A percentile compares a stretch with the other conserved stretches of the same genome.
Evolutionary conservation across 768 basidiomycete genomes (phyloP).

Genomic region (Fomitopsis serialis): DNA sequence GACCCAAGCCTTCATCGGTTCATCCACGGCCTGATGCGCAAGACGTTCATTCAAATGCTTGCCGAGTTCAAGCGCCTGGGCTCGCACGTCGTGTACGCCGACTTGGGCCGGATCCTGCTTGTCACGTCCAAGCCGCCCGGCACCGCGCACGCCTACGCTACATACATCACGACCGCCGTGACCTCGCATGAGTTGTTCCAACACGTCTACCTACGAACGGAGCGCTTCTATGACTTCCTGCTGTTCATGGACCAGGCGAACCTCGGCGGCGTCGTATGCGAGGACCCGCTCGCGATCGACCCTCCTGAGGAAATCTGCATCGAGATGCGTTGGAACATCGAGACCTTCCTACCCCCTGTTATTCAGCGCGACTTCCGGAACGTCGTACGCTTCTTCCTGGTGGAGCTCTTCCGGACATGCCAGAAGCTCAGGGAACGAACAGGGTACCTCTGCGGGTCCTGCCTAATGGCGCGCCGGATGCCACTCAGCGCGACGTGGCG

Average conservation of each 20-base stretch:
- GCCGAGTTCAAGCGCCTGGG: slow-evolving; percentile 96
- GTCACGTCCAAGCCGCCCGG: slow-evolving; percentile 95
- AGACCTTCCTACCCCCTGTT: slow-evolving; percentile 78
- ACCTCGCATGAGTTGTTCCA: slow-evolving; percentile 95
- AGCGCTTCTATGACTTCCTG: slow-evolving; percentile 89
- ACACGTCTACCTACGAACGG: slow-evolving; percentile 81
- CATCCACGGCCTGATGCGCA: slow-evolving; percentile 92
- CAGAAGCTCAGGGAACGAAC: slow-evolving; percentile 52
- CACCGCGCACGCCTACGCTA: slow-evolving; percentile 92
- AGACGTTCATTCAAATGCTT: slow-evolving; percentile 93
- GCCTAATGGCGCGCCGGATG: slow-evolving; percentile 58
- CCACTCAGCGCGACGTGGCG: slow-evolving; percentile 56
- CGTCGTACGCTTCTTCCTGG: slow-evolving; percentile 76
- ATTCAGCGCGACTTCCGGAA: slow-evolving; percentile 73
- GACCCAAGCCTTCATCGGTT: slow-evolving; percentile 93
- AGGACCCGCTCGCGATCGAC: slow-evolving; percentile 66
- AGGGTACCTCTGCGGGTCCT: slow-evolving; percentile 72
- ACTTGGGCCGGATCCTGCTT: slow-evolving; percentile 85
- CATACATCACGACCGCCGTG: slow-evolving; percentile 90
- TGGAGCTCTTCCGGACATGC: slow-evolving; percentile 75
- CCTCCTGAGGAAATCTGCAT: slow-evolving; percentile 64
- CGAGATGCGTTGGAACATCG: slow-evolving; percentile 92
- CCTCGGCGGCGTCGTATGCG: slow-evolving; percentile 83
- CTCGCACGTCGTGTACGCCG: slow-evolving; percentile 88
- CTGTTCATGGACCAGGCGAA: slow-evolving; percentile 96